phyloP scores from a whole-genome alignment of 139 green algal species.

The Micromonas commoda region DNA sequence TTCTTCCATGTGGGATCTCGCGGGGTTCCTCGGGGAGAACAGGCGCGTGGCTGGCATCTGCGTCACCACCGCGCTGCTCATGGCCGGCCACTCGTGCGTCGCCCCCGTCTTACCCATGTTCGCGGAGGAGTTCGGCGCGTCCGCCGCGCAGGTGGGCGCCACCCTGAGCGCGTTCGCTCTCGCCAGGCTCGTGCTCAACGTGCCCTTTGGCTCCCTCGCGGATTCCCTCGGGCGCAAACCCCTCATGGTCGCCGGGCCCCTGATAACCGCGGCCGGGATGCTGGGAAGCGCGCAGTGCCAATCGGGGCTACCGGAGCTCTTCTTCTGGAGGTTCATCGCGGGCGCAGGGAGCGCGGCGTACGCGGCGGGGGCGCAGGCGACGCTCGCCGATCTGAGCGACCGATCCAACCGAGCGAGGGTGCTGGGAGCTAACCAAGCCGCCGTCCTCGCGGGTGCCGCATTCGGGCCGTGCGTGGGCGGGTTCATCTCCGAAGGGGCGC shows the following conservation, averaged over 20 bases:
- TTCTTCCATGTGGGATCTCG: background rate
- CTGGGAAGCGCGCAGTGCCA: background rate
- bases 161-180: constrained; percentile 13
- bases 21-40: background rate
- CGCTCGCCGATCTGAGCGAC: background rate
- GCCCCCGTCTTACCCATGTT: constrained; percentile 3
- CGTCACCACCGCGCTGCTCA: background rate
- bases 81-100: background rate
- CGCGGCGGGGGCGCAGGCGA: constrained; percentile 5
- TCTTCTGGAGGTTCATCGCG: background rate
- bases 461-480: background rate
- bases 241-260: constrained; percentile 3
- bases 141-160: background rate
- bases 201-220: background rate
- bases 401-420: background rate
- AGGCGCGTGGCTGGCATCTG: background rate
- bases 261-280: constrained; percentile 2
- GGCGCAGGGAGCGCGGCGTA: background rate
- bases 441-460: background rate
- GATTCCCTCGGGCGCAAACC: background rate
- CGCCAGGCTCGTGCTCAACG: constrained; percentile 3
- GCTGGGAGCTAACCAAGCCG: constrained; percentile 10
- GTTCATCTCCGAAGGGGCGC: background rate
- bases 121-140: constrained; percentile 10
- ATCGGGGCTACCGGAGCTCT: background rate